Conservation (phyloP, 768 basidiomycete species). For the Auriscalpium orientale region DNA sequence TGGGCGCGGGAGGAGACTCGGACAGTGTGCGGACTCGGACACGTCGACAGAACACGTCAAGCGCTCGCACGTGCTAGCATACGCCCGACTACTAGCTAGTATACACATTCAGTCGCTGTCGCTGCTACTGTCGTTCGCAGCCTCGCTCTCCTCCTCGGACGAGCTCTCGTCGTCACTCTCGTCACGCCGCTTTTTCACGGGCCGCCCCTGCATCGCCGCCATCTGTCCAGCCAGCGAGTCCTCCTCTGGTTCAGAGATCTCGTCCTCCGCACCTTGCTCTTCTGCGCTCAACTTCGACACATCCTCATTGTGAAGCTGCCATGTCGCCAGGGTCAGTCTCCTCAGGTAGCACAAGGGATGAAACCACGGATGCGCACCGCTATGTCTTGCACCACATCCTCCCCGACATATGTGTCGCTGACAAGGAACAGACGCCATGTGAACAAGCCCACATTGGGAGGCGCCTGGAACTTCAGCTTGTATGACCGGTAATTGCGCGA, state of each 20-base stretch:
- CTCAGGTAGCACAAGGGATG: background rate
- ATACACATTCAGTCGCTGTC: conserved; percentile 36
- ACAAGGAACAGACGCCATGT: conserved; percentile 83
- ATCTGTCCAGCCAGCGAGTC: conserved; percentile 96
- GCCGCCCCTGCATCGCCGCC: conserved; percentile 87
- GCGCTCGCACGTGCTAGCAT: too few relatives aligned
- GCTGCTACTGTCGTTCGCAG: conserved; percentile 37
- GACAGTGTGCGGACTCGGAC: too few relatives aligned
- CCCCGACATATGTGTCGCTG: conserved; percentile 85
- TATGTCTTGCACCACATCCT: conserved; percentile 65
- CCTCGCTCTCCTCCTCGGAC: conserved; percentile 42
- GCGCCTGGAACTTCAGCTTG: conserved; percentile 93
- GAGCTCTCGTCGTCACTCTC: conserved; percentile 48
- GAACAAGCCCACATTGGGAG: conserved; percentile 73
- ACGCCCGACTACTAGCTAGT: background rate
- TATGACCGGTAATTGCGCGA: conserved; percentile 68
- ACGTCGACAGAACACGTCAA: too few relatives aligned
- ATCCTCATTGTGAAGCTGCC: conserved; percentile 79
- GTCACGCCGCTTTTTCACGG: conserved; percentile 59
- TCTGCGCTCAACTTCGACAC: conserved; percentile 47
- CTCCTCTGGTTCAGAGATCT: conserved; percentile 97
- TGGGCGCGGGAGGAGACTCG: too few relatives aligned
- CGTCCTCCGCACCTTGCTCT: conserved; percentile 69
- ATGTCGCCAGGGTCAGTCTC: background rate
- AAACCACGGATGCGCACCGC: conserved; percentile 40